Base-by-base conservation (phyloP, 768 basidiomycete species). In the Tricholoma flavovirens region DNA sequence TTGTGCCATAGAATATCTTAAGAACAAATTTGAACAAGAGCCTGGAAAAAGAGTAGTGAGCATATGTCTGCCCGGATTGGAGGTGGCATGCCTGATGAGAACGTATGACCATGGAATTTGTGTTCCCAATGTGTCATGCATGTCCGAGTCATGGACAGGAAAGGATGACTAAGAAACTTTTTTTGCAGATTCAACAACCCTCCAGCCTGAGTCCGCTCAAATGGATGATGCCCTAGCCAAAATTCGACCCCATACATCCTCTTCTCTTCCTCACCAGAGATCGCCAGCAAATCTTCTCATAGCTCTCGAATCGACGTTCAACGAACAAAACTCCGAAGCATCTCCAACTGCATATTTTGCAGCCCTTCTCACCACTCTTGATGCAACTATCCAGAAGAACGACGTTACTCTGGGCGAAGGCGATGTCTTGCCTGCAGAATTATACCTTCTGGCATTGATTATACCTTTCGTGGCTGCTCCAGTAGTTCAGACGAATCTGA, bases 261-360 rank as follows among this genome's bases (percentile, higher is more conserved):
- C 93, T 0, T 78, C 82, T 6, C 76, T 95, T n/a, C 68, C 84
- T 1, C 90, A 96, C 66, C 94, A 98, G 74, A 91, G 91, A 68
- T 81, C 87, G 55, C 93, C 94, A 4, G 96, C 95, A 24, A 83
- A 81, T 46, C 82, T 98, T 21, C 80, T 98, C 43, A 72, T 79
- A 55, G 95, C 93, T 2, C 76, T 98, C 62, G 96, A 98, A 71
- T 79, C 84, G 14, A 91, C 86, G 38, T 81, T 87, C 62, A 73
- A 78, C 61, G 88, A 91, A 63, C 86, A 87, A 63, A 75, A 74
- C 58, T 77, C 86, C 7, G 84, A 87, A 53, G 71, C 74, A 38
- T 79, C 88, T 7, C 79, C 95, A 6, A 93, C 93, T 1, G 96
- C 97, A 29, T 98, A 98, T 75, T 97, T 95, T 71, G 91, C 93